These are phyloP conservation scores for Sugiyamaella smithiae DNA, from an alignment of 805 yeast genomes.

Conservation along the genomic window DNA sequence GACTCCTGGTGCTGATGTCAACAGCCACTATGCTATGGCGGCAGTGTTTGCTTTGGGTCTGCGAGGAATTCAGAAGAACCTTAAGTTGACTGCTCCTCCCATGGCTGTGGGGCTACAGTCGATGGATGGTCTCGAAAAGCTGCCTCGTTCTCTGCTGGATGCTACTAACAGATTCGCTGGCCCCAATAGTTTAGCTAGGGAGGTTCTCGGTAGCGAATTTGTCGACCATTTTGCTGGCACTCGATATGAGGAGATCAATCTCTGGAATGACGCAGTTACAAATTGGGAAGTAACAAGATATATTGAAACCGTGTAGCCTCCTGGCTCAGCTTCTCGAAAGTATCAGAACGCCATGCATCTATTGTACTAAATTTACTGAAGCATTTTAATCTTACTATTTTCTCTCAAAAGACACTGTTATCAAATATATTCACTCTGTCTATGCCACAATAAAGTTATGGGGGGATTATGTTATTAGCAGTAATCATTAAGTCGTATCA, in stretches of 20 bases:
- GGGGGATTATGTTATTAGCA: no score
- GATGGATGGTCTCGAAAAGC: constrained; percentile 22
- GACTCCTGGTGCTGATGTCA: constrained; percentile 38
- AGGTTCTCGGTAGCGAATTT: constrained; percentile 38
- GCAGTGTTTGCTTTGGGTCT: constrained; percentile 34
- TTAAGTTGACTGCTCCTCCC: constrained; percentile 29
- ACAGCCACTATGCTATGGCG: constrained; percentile 35
- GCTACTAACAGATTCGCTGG: constrained; percentile 30
- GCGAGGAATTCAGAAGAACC: constrained; percentile 30
- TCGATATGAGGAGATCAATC: constrained; percentile 29
- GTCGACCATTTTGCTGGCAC: constrained; percentile 36
- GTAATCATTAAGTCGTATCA: constrained; percentile 4
- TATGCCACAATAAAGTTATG: no score
- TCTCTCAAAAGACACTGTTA: no score
- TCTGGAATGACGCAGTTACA: constrained; percentile 35
- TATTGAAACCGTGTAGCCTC: constrained; percentile 30
- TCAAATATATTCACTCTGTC: no score
- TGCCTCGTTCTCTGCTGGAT: constrained; percentile 28
- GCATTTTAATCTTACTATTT: no score
- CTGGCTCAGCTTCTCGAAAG: no score
- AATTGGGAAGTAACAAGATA: constrained; percentile 36
- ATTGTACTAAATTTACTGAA: no score
- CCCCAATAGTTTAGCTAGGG: constrained; percentile 30
- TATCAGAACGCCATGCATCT: neutral
- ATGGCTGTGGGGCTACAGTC: constrained; percentile 27